Evolutionary conservation across 805 yeast genomes (phyloP).

Genomic region (Kazachstania viticola): DNA sequence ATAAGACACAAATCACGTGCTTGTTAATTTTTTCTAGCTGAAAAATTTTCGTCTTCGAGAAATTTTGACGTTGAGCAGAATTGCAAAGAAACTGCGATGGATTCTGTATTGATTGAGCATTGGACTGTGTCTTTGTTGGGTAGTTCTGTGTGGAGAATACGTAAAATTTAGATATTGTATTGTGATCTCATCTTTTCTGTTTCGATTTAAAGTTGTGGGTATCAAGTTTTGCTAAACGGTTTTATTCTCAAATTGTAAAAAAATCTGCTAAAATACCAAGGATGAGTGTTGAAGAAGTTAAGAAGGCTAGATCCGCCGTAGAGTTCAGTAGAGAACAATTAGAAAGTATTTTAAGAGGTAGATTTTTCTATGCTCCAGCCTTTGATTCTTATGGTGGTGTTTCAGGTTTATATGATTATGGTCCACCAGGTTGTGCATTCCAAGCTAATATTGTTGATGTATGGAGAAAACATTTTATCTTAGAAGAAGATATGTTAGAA

Average conservation of each 20-base stretch:
- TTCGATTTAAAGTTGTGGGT: conserved; percentile 6
- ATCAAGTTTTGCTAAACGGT: conserved; percentile 12
- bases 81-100: too few relatives aligned
- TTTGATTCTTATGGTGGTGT: conserved; percentile 98
- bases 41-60: too few relatives aligned
- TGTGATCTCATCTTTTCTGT: too few relatives aligned
- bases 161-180: too few relatives aligned
- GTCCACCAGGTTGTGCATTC: conserved; percentile 98
- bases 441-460: conserved; percentile 90
- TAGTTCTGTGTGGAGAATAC: too few relatives aligned
- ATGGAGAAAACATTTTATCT: conserved; percentile 95
- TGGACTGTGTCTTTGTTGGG: too few relatives aligned
- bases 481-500: conserved; percentile 98
- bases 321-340: conserved; percentile 73
- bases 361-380: conserved; percentile 96
- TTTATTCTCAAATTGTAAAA: conserved; percentile 19
- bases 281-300: conserved; percentile 26
- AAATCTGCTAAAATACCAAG: conserved; percentile 18
- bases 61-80: too few relatives aligned
- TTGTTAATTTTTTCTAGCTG: too few relatives aligned
- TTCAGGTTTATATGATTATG: conserved; percentile 93
- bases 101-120: too few relatives aligned
- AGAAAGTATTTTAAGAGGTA: conserved; percentile 84
- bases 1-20: too few relatives aligned
- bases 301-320: conserved; percentile 21